Evolutionary conservation across 371 early-diverging fungal species (phyloP).

Genomic region (Mortierella sp.): DNA sequence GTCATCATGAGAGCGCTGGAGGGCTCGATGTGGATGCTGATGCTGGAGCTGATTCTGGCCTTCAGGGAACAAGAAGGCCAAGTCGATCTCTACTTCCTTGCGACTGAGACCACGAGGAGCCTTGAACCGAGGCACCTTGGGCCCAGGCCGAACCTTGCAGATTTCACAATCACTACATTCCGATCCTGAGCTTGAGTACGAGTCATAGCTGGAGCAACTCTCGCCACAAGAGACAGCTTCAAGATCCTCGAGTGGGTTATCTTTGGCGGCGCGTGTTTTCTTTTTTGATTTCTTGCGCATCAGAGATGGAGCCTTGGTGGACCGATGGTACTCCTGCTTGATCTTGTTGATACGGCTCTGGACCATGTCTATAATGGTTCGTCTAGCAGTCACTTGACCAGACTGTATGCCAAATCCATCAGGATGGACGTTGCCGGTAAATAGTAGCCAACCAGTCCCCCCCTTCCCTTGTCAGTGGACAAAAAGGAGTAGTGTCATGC

Average conservation of each 20-base stretch:
- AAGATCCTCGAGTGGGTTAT: background rate
- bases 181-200: constrained; percentile 45
- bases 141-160: constrained; percentile 13
- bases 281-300: background rate
- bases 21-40: background rate
- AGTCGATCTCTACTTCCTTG: constrained; percentile 28
- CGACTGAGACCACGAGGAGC: constrained; percentile 21
- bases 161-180: constrained; percentile 49
- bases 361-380: constrained; percentile 33
- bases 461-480: background rate
- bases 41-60: background rate
- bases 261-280: constrained; percentile 7
- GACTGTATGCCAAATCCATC: constrained; percentile 16
- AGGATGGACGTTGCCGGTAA: too few relatives aligned
- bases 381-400: constrained; percentile 20
- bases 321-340: constrained; percentile 17
- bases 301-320: too few relatives aligned
- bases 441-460: too few relatives aligned
- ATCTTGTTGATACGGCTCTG: constrained; percentile 43
- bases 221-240: constrained; percentile 29
- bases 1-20: background rate
- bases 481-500: constrained; percentile 4
- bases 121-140: background rate
- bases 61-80: constrained; percentile 33
- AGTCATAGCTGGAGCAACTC: constrained; percentile 50